phyloP scores from a whole-genome alignment of 2,329 filamentous ascomycete species.

The Cryphonectria japonica region DNA sequence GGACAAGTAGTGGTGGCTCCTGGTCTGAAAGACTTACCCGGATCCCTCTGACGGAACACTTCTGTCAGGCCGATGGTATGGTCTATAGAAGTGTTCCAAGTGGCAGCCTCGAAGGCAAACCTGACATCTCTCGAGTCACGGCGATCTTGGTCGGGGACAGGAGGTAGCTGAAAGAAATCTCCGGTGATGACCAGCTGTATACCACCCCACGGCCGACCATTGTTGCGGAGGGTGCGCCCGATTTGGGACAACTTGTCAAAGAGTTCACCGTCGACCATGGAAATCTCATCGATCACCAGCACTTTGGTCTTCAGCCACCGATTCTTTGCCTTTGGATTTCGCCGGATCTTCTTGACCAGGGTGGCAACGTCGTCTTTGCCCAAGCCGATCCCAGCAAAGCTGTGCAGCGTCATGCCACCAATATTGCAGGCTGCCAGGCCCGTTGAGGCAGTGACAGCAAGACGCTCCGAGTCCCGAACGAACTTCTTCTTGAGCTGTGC shows the following conservation, averaged over 20 bases:
- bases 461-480: conserved; percentile 74
- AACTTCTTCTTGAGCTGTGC: conserved; percentile 77
- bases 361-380: conserved; percentile 84
- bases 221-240: conserved; percentile 83
- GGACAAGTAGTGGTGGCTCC: neutral
- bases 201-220: conserved; percentile 89
- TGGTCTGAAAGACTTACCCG: conserved; percentile 48
- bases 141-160: conserved; percentile 70
- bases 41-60: conserved; percentile 93
- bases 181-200: conserved; percentile 96
- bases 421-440: conserved; percentile 96
- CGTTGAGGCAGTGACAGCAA: conserved; percentile 94
- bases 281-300: conserved; percentile 91
- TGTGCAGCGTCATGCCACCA: conserved; percentile 92
- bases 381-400: conserved; percentile 92
- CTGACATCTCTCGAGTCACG: conserved; percentile 69
- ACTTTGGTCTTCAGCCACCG: conserved; percentile 89
- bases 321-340: conserved; percentile 83
- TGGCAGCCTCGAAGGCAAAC: conserved; percentile 90
- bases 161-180: conserved; percentile 96
- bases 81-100: conserved; percentile 90
- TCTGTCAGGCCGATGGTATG: conserved; percentile 95
- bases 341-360: conserved; percentile 87
- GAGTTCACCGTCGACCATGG: conserved; percentile 96
- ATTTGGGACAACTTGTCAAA: conserved; percentile 96